Evolutionary conservation across 345 rosid species (phyloP).

Genomic region (Ailanthus altissimus): DNA sequence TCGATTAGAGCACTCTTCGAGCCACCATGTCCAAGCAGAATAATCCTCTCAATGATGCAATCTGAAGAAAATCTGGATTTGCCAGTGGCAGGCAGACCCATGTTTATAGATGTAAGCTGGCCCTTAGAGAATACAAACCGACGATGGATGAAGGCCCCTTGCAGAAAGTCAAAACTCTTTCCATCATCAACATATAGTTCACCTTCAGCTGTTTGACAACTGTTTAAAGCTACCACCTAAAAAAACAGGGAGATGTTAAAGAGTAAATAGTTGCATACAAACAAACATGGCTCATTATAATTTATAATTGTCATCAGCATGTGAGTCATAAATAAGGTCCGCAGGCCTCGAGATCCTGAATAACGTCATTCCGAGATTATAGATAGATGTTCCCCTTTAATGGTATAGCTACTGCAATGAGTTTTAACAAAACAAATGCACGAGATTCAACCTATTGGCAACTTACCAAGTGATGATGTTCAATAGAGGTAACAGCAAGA

Average conservation of each 20-base stretch:
- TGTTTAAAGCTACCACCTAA: slow-evolving; percentile 92
- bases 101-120: slow-evolving; percentile 58
- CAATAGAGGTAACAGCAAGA: background rate
- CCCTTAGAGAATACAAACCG: slow-evolving; percentile 72
- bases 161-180: slow-evolving; percentile 66
- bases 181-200: slow-evolving; percentile 97
- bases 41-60: slow-evolving; percentile 74
- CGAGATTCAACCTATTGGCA: background rate
- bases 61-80: slow-evolving; percentile 52
- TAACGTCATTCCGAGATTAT: background rate
- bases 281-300: background rate
- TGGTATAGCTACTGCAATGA: background rate
- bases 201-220: slow-evolving; percentile 84
- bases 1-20: slow-evolving; percentile 62
- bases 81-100: slow-evolving; percentile 33
- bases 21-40: slow-evolving; percentile 58
- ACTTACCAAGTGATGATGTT: background rate
- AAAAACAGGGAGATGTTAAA: background rate
- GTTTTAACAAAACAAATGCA: background rate
- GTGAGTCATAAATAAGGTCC: background rate
- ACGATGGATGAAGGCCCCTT: slow-evolving; percentile 80
- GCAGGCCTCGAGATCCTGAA: background rate
- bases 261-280: background rate
- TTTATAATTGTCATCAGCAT: background rate
- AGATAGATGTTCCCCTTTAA: no score